Evolutionary conservation across 2,329 filamentous ascomycete species (phyloP).

Genomic region (Aureobasidium leucospermi): DNA sequence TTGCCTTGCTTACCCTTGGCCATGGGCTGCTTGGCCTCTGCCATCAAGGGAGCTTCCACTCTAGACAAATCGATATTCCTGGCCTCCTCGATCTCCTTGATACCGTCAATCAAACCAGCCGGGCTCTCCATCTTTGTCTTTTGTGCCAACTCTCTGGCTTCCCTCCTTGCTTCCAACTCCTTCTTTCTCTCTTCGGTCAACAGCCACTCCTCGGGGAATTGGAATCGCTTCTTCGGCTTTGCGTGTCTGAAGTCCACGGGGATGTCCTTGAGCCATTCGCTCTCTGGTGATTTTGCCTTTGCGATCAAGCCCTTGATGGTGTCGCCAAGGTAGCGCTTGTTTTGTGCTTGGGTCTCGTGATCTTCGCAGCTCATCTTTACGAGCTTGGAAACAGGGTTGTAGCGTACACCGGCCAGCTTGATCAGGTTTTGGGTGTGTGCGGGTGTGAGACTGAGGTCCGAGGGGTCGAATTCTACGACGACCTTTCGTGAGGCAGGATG

Average conservation of each 20-base stretch:
- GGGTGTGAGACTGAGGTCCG: conserved; percentile 62
- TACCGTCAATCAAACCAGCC: conserved; percentile 13
- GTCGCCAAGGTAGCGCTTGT: conserved; percentile 89
- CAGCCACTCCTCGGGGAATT: conserved; percentile 77
- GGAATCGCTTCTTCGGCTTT: conserved; percentile 56
- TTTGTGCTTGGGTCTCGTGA: conserved; percentile 83
- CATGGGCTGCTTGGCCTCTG: conserved; percentile 23
- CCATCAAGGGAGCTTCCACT: conserved; percentile 26
- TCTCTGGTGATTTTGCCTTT: conserved; percentile 62
- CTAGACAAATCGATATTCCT: conserved; percentile 19
- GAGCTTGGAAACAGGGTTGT: conserved; percentile 74
- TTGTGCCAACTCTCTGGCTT: conserved; percentile 48
- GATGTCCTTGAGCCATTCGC: conserved; percentile 79
- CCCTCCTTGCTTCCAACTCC: conserved; percentile 57
- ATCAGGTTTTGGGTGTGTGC: conserved; percentile 71
- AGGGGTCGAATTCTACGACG: conserved; percentile 77
- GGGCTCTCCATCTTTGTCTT: conserved; percentile 39
- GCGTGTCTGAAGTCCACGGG: conserved; percentile 86
- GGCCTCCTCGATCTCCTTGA: conserved; percentile 16
- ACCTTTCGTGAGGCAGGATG: conserved; percentile 93
- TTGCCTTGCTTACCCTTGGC: conserved; percentile 25
- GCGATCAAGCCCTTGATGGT: conserved; percentile 64
- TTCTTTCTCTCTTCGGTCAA: conserved; percentile 62
- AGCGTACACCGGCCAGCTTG: conserved; percentile 78
- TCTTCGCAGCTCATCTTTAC: conserved; percentile 83